Conservation (phyloP, 768 basidiomycete genomes). For the Collybia sp. region DNA sequence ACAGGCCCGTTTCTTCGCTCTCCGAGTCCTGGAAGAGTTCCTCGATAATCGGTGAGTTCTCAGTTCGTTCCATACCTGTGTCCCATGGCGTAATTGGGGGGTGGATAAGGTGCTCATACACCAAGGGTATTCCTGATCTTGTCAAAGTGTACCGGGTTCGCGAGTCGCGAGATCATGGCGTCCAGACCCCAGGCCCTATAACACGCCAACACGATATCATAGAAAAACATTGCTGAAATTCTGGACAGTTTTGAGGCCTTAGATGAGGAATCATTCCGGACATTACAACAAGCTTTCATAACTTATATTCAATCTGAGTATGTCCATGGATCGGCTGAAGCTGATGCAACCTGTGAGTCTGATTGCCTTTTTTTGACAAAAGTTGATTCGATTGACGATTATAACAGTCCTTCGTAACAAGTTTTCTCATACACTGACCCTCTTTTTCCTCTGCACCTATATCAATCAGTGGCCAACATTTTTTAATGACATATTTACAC, state of each 20-base stretch:
- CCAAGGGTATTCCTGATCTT: no score
- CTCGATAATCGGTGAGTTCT: constrained; percentile 72
- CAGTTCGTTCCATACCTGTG: neutral
- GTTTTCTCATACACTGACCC: constrained; percentile 85
- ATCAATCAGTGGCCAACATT: constrained; percentile 83
- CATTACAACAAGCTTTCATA: constrained; percentile 71
- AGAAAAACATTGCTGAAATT: constrained; percentile 4
- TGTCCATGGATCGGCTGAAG: constrained; percentile 80
- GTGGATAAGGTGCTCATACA: no score
- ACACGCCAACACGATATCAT: neutral
- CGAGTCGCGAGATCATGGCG: no score
- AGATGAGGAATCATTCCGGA: constrained; percentile 65
- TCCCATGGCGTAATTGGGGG: no score
- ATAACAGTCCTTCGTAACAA: constrained; percentile 85
- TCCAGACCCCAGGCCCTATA: no score
- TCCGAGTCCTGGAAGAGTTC: constrained; percentile 78
- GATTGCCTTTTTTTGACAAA: neutral
- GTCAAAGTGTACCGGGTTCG: no score
- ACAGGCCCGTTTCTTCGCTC: constrained; percentile 75
- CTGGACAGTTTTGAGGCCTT: constrained; percentile 54
- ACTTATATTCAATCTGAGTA: constrained; percentile 88
- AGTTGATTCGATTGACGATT: constrained; percentile 8
- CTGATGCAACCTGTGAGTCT: constrained; percentile 72
- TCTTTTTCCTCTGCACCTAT: constrained; percentile 87
- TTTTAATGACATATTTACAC: constrained; percentile 72